Conservation (phyloP, 2,329 filamentous ascomycete genomes). For the Stromatinia cepivora region DNA sequence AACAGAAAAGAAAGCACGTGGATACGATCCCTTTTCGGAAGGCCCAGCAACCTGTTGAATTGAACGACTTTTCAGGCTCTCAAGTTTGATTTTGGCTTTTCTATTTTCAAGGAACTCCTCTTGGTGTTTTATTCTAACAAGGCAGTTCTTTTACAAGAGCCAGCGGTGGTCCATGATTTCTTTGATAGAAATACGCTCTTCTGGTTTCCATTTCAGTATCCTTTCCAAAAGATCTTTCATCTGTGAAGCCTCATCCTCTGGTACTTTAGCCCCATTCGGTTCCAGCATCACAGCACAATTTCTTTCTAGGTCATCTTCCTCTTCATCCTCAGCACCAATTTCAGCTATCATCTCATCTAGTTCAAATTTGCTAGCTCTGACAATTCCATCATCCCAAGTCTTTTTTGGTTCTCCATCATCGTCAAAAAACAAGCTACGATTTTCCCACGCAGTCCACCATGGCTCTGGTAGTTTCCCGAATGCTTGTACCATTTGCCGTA, state of each 20-base stretch:
- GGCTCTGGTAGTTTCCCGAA: background rate
- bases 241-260: background rate
- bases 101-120: no score
- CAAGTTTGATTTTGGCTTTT: no score
- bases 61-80: no score
- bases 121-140: background rate
- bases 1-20: no score
- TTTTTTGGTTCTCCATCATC: background rate
- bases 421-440: background rate
- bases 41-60: no score
- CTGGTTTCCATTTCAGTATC: slow-evolving; percentile 13
- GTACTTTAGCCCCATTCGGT: background rate
- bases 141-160: background rate
- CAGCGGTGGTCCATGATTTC: background rate
- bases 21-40: no score
- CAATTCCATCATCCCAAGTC: background rate
- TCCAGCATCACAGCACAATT: slow-evolving; percentile 8
- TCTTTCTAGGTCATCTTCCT: background rate
- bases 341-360: background rate
- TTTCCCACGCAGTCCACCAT: background rate
- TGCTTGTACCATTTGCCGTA: slow-evolving; percentile 6
- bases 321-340: slow-evolving; percentile 2
- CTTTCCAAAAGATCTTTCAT: background rate
- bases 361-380: background rate
- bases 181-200: slow-evolving; percentile 11